Evolutionary conservation across 2,329 filamentous ascomycete genomes (phyloP).

Genomic region (Fusarium circinatum): DNA sequence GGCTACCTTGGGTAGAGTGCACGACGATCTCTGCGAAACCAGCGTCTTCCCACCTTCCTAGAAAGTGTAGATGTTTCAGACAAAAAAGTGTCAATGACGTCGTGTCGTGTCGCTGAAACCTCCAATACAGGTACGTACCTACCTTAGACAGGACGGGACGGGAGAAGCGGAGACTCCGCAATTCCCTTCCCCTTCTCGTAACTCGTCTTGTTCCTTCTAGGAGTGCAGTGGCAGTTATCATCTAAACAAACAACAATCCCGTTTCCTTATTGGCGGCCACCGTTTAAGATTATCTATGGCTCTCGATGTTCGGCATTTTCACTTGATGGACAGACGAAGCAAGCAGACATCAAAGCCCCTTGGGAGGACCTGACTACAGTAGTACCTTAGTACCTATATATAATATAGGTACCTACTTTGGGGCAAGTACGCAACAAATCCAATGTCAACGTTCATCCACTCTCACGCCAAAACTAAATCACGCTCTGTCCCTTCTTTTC

Average conservation of each 20-base stretch:
- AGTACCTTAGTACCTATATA: too few species aligned
- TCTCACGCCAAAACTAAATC: neutral
- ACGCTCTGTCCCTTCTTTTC: conserved; percentile 16
- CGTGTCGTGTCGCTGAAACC: neutral
- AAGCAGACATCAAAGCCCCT: neutral
- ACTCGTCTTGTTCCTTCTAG: neutral
- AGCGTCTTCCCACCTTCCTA: neutral
- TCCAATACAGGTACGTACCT: neutral
- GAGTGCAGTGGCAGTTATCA: too few species aligned
- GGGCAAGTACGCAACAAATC: neutral
- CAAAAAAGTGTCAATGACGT: conserved; percentile 7
- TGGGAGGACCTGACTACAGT: neutral
- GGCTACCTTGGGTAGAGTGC: neutral
- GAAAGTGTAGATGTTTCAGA: neutral
- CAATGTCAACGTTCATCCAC: neutral
- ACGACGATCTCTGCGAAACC: neutral
- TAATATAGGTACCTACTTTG: too few species aligned
- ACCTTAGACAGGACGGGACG: neutral
- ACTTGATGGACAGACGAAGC: neutral
- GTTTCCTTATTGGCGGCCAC: too few species aligned
- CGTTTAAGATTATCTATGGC: neutral
- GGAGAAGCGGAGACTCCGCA: neutral
- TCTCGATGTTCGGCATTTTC: neutral
- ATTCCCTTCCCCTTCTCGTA: conserved; percentile 3
- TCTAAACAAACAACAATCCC: too few species aligned